A percentile compares a stretch with the other conserved stretches of the same genome.
Conservation (phyloP, 371 early-diverging fungal species). For the Saksenaea vasiformis region DNA sequence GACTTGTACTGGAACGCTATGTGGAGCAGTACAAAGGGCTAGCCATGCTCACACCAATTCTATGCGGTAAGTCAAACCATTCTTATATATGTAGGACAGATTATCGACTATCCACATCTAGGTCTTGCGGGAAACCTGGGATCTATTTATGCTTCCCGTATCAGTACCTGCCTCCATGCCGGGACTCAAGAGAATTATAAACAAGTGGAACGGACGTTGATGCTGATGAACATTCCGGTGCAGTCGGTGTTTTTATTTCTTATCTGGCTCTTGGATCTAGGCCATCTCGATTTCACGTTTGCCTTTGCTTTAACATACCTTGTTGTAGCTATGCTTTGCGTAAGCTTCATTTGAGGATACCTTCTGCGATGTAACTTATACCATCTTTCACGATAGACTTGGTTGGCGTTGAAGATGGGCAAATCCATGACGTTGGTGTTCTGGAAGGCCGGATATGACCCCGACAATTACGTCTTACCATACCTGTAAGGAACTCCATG, state of each 20-base stretch:
- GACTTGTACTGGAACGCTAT: constrained; percentile 80
- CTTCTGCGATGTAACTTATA: not conserved
- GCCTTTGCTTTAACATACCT: constrained; percentile 45
- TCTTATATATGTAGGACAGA: not conserved
- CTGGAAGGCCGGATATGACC: constrained; percentile 78
- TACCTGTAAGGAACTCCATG: constrained; percentile 56
- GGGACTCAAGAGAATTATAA: constrained; percentile 57
- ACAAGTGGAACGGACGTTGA: constrained; percentile 57
- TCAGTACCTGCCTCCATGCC: constrained; percentile 80
- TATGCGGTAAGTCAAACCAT: constrained; percentile 55
- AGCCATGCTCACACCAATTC: constrained; percentile 75
- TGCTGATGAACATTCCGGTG: constrained; percentile 76
- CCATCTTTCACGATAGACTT: constrained; percentile 30
- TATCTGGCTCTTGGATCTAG: constrained; percentile 59
- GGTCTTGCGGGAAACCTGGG: constrained; percentile 78
- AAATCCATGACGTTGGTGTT: constrained; percentile 57
- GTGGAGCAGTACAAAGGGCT: constrained; percentile 74
- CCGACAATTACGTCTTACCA: constrained; percentile 85
- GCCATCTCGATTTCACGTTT: constrained; percentile 46
- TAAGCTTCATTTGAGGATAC: constrained; percentile 29
- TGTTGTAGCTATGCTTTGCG: constrained; percentile 40
- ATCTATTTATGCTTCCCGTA: constrained; percentile 81
- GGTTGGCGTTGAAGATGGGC: constrained; percentile 52
- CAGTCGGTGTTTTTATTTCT: constrained; percentile 69
- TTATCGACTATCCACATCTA: not conserved